A percentile compares a stretch with the other conserved stretches of the same genome.
phyloP scores from a whole-genome alignment of 2,329 filamentous ascomycete species.

The Grosmannia huntii region DNA sequence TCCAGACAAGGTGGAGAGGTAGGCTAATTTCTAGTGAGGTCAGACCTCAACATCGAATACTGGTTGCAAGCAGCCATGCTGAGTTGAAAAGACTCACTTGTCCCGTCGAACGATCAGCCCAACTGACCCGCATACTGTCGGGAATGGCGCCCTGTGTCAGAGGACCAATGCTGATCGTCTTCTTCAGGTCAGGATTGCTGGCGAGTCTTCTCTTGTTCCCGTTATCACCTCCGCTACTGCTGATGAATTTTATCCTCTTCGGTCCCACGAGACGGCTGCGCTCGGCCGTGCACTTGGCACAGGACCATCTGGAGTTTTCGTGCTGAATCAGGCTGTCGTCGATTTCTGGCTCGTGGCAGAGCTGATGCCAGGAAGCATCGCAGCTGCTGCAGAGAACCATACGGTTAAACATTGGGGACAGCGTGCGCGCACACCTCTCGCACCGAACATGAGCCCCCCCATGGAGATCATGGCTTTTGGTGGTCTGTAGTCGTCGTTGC shows the following conservation, averaged over 20 bases:
- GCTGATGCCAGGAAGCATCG: slow-evolving; percentile 68
- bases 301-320: slow-evolving; percentile 59
- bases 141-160: background rate
- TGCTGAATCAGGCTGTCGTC: slow-evolving; percentile 50
- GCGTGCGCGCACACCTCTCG: slow-evolving; percentile 58
- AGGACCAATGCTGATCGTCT: slow-evolving; percentile 1
- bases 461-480: slow-evolving; percentile 40
- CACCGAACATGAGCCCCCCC: slow-evolving; percentile 49
- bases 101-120: slow-evolving; percentile 24
- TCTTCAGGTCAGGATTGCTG: background rate
- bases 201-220: slow-evolving; percentile 10
- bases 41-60: background rate
- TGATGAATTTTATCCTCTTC: background rate
- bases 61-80: background rate
- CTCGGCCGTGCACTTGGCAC: slow-evolving; percentile 38
- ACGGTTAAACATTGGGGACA: slow-evolving; percentile 60
- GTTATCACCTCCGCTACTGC: slow-evolving; percentile 1
- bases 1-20: slow-evolving; percentile 48
- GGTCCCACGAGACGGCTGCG: slow-evolving; percentile 21
- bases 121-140: slow-evolving; percentile 18
- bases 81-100: slow-evolving; percentile 19
- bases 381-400: slow-evolving; percentile 82
- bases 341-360: slow-evolving; percentile 67
- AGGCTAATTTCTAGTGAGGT: slow-evolving; percentile 40
- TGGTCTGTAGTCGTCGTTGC: slow-evolving; percentile 19